Base-by-base conservation (phyloP, 768 basidiomycete genomes). In the Mycena latifolia region DNA sequence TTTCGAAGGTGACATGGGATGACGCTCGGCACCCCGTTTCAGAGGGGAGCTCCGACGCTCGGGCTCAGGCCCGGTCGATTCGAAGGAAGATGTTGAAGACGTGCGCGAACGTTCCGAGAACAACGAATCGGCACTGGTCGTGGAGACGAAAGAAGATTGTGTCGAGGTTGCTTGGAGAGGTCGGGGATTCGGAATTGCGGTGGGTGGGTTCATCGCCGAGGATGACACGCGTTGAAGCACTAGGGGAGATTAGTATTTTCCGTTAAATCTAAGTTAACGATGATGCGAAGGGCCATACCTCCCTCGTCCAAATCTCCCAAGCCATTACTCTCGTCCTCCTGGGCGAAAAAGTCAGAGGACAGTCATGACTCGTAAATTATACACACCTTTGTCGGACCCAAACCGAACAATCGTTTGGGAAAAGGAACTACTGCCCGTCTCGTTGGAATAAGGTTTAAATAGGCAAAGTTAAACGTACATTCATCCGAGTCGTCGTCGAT, bases 151-250 rank as follows among this genome's bases (percentile, higher is more conserved):
- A 5, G 65, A 66, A 0, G 65, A 50, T 22, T 61, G 53, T 10
- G 65, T 66, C 35, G 58, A 60, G 15, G 65, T 61, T 24, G 58
- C n/a, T 25, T 61, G 58, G 14, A 66, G 53, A 1, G 65, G 65
- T 18, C 51, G 56, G 7, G 55, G 55, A 31, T 9, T 25, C 10
- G 64, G 64, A 14, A 46, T 8, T 7, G 17, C 17, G 14, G 41
- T 25, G 28, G 57, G 56, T 14, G 64, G 64, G 8, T 12, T 20
- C 64, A 63, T 63, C 35, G 45, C n/a, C 35, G 54, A 11, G 46
- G 54, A 33, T 7, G 10, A 10, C 5, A 17, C 15, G 39, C 24
- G 15, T 43, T 43, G 51, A 11, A 56, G 25, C 51, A 57, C 55
- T 64, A 10, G 0, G 35, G 9, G 5, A 47, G 22, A 37, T 58